Conservation (phyloP, 305 asterid genomes). For the Fraxinus ornus region DNA sequence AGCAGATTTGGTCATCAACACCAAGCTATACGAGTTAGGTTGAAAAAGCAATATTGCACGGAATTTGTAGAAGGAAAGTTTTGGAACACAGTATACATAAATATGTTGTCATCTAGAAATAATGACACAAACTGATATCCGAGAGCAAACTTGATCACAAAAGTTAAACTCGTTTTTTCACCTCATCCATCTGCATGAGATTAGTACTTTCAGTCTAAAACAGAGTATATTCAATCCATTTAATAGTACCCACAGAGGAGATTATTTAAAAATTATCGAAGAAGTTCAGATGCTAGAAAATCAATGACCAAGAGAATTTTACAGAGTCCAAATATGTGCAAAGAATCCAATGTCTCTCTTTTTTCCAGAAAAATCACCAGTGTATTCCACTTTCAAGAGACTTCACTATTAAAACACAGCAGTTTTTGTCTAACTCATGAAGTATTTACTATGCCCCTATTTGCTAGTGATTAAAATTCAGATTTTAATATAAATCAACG, state of each 20-base stretch:
- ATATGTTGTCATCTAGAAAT: background rate
- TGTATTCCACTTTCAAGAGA: background rate
- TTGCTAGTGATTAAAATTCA: background rate
- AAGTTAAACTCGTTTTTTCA: background rate
- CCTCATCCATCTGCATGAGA: background rate
- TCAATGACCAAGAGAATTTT: background rate
- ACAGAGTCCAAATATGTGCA: background rate
- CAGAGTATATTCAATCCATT: background rate
- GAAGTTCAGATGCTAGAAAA: background rate
- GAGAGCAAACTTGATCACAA: background rate
- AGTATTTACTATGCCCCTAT: background rate
- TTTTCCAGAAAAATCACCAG: background rate
- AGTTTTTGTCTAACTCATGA: background rate
- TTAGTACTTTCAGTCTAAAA: background rate
- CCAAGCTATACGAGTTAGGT: slow-evolving; percentile 9
- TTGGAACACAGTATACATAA: background rate
- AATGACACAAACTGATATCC: background rate
- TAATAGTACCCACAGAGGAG: background rate
- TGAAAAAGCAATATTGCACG: background rate
- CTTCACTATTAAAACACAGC: background rate
- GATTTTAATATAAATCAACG: background rate
- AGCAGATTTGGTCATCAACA: slow-evolving; percentile 23
- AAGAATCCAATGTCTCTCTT: background rate
- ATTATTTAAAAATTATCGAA: background rate
- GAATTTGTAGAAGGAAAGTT: background rate